These are phyloP conservation scores for Keithomyces neogunnii DNA, from an alignment of 2,329 filamentous ascomycete genomes.

Conservation along the genomic window DNA sequence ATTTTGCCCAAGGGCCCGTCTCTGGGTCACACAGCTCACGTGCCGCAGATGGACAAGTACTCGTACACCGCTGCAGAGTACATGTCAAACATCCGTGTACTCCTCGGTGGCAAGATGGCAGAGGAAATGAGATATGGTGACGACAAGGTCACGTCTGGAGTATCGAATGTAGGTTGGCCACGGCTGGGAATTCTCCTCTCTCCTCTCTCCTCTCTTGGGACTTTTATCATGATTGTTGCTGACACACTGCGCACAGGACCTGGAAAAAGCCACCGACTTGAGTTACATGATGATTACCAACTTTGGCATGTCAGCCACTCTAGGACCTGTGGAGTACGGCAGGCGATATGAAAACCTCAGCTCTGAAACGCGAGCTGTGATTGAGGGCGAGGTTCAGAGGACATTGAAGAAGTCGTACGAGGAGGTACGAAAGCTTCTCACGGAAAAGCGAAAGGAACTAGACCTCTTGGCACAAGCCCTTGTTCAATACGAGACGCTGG, in stretches of 20 bases:
- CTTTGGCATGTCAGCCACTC: slow-evolving; percentile 78
- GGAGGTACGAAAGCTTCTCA: slow-evolving; percentile 64
- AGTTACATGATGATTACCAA: slow-evolving; percentile 84
- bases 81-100: slow-evolving; percentile 68
- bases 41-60: slow-evolving; percentile 90
- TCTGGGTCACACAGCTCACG: slow-evolving; percentile 77
- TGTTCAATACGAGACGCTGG: slow-evolving; percentile 88
- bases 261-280: slow-evolving; percentile 70
- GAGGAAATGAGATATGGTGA: slow-evolving; percentile 87
- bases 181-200: background rate
- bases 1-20: slow-evolving; percentile 85
- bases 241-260: slow-evolving; percentile 48
- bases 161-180: slow-evolving; percentile 55
- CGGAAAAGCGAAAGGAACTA: slow-evolving; percentile 70
- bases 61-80: slow-evolving; percentile 81
- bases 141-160: slow-evolving; percentile 88
- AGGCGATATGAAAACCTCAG: slow-evolving; percentile 76
- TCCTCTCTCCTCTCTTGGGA: background rate
- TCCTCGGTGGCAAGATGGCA: slow-evolving; percentile 78
- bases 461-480: slow-evolving; percentile 83
- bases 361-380: slow-evolving; percentile 74
- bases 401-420: slow-evolving; percentile 74
- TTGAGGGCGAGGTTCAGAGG: slow-evolving; percentile 81
- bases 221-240: slow-evolving; percentile 14
- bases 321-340: slow-evolving; percentile 85